Base-by-base conservation (phyloP, 306 rosid species). In the Cajanus cajan region DNA sequence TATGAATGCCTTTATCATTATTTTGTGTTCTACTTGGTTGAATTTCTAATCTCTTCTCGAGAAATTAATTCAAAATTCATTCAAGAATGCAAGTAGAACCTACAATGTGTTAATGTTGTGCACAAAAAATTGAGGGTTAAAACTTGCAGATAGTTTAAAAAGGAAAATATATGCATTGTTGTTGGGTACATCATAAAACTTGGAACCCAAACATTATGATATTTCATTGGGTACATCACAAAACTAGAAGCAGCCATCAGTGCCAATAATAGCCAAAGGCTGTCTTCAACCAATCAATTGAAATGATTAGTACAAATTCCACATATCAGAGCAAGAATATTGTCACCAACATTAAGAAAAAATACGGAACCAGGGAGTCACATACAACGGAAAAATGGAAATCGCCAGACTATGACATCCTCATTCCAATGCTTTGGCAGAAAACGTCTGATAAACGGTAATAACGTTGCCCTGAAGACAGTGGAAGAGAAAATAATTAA, bases 311-410 rank as follows among this genome's bases (percentile, higher is more conserved):
- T 33, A 68, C 59, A 80, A 71, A 73, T 25, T 52, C 59, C 52
- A 76, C 33, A 5, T 6, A 39, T 66, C 48, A 76, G 14, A 68
- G 14, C 22, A 74, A 79, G 45, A 79, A 14, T 19, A 86, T 64
- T 65, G 45, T 57, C 74, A 16, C 37, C 6, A 66, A 25, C 57
- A 44, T 37, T 1, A 48, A 51, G 4, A 48, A 55, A 10, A 25
- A 55, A 16, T 9, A 71, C 64, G 67, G 14, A 45, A 70, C 40
- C 59, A 48, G 51, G 13, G 70, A 14, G 47, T 55, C 83, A 89
- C 98, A 55, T 96, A 96, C 99, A 88, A 14, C 91, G 91, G 55
- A 91, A 91, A 87, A 90, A 96, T 21, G 99, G 98, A 76, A 96
- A 89, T 54, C 15, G 92, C 99, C 98, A 96, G 71, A 79, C 45